phyloP scores from a whole-genome alignment of 2,329 filamentous ascomycete species.

The Neonectria coccinea region DNA sequence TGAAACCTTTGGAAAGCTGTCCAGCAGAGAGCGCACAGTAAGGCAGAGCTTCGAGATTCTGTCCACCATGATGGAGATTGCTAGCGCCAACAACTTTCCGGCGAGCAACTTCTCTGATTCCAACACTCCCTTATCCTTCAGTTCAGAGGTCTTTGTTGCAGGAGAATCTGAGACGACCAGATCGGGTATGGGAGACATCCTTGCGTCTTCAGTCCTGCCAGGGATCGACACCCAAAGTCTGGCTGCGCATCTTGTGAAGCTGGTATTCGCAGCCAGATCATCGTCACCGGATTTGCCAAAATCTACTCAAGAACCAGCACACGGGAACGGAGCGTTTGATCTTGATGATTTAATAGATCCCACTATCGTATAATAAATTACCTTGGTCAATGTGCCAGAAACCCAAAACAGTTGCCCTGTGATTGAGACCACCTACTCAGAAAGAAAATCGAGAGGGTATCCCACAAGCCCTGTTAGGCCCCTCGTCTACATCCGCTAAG shows the following conservation, averaged over 20 bases:
- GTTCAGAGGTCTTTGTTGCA: not conserved
- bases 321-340: not conserved
- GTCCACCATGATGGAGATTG: constrained; percentile 8
- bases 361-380: constrained; percentile 3
- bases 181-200: constrained; percentile 24
- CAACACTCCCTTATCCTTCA: not conserved
- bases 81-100: not conserved
- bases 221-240: constrained; percentile 16
- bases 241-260: constrained; percentile 6
- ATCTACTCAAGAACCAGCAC: not conserved
- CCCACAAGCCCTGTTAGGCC: too few species aligned
- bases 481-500: not conserved
- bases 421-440: too few species aligned
- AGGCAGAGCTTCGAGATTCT: constrained; percentile 26
- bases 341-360: constrained; percentile 22
- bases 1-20: constrained; percentile 1
- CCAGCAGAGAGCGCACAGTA: constrained; percentile 19
- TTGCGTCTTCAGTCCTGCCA: constrained; percentile 23
- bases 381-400: not conserved
- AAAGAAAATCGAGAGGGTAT: too few species aligned
- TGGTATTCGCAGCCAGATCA: constrained; percentile 2
- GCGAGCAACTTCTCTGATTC: not conserved
- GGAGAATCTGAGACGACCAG: not conserved
- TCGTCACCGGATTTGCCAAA: not conserved
- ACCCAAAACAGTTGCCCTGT: too few species aligned